Evolutionary conservation across 805 yeast species (phyloP), one percentile per base, ranked within the genome.

Genomic region (Saturnispora hagleri): DNA sequence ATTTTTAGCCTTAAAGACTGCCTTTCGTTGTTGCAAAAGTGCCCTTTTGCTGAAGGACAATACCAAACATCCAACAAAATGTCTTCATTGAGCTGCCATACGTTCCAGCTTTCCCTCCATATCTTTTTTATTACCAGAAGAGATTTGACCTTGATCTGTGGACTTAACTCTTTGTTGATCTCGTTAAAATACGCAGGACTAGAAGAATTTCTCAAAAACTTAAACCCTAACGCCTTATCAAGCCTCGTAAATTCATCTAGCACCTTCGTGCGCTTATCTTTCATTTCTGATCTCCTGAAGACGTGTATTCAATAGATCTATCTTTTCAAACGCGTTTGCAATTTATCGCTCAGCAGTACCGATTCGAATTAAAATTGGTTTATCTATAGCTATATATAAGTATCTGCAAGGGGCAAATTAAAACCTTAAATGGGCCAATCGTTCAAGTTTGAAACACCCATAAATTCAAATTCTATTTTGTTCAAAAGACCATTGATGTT

Each of bases 381-480:
- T 31, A 7, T 31, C 5, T 31, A 31, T 31, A 31, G 2, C 9
- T 12, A 31, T 31, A 12, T 31, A 31, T 31, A 13, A 31, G 15
- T 31, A 31, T 31, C 13, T 31, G 13, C 34, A 31, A 12, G 15
- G 8, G 9, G 22, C 10, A 18, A 12, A 5, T 6, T 2, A 8
- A 18, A 38, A 12, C 10, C 22, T 48, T 20, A 48, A 41, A 41
- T 42, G 2, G 33, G 24, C 66, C 65, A 46, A 60, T 60, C 20
- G 62, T 63, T n/a, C 61, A 60, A 17, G 60, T 63, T 36, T 31
- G 42, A 17, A 35, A 20, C 31, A 12, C 51, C 52, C 48, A 44
- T 53, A 7, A 41, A 41, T 15, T 46, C 51, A 28, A n/a, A 48
- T 24, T 51, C 48, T 3, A 48, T 46, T 22, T 48, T 43, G 13